These are phyloP conservation scores for Trichophyton equinum DNA, from an alignment of 2,329 filamentous ascomycete genomes.

Conservation along the genomic window DNA sequence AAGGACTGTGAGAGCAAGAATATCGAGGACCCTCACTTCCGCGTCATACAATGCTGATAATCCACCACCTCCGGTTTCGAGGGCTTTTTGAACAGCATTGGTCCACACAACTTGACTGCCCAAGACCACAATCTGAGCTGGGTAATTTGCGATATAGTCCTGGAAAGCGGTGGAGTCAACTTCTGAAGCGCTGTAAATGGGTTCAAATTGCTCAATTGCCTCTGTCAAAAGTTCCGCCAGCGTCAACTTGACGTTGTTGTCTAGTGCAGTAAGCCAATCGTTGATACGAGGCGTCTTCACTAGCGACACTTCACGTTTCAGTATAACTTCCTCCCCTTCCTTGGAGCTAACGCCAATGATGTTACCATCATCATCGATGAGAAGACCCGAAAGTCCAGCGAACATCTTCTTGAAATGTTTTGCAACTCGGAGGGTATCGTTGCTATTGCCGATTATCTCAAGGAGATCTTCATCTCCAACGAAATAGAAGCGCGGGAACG, in stretches of 20 bases:
- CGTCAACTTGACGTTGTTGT: conserved; percentile 86
- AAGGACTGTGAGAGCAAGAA: conserved; percentile 79
- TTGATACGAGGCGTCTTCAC: conserved; percentile 94
- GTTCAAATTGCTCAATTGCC: conserved; percentile 68
- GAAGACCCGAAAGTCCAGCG: conserved; percentile 77
- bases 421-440: conserved; percentile 86
- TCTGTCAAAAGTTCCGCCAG: conserved; percentile 82
- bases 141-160: conserved; percentile 70
- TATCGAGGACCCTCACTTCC: conserved; percentile 70
- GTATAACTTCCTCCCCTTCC: conserved; percentile 74
- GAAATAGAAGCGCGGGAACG: conserved; percentile 98
- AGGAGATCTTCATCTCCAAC: conserved; percentile 96
- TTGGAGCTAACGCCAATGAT: conserved; percentile 92
- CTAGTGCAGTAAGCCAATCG: conserved; percentile 91
- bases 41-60: conserved; percentile 63
- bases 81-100: conserved; percentile 63
- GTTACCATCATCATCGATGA: conserved; percentile 79
- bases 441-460: conserved; percentile 99
- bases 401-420: conserved; percentile 99
- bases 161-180: conserved; percentile 61
- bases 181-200: conserved; percentile 58
- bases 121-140: conserved; percentile 89
- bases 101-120: conserved; percentile 94
- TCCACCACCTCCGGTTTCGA: conserved; percentile 57
- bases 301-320: conserved; percentile 86